Conservation (phyloP, 805 yeast genomes). For the Tetrapisispora namnaoensis region DNA sequence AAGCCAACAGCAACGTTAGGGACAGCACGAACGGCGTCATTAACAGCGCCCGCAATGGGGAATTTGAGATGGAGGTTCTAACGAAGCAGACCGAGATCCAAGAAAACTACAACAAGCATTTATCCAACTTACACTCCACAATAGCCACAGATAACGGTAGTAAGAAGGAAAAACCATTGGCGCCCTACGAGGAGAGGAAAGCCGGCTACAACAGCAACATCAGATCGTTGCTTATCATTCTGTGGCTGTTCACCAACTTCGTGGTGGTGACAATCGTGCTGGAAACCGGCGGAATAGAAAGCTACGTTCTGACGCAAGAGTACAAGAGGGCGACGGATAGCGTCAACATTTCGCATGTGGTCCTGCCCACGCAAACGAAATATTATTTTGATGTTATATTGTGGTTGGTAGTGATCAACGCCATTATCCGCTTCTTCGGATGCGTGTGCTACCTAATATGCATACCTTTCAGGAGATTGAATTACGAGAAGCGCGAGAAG, state of each 20-base stretch:
- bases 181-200: slow-evolving; percentile 42
- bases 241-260: slow-evolving; percentile 84
- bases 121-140: slow-evolving; percentile 40
- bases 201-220: slow-evolving; percentile 83
- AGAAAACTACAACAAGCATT: slow-evolving; percentile 54
- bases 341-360: slow-evolving; percentile 2
- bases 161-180: slow-evolving; percentile 18
- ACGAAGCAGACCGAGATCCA: slow-evolving; percentile 71
- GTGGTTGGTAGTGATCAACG: slow-evolving; percentile 90
- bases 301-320: slow-evolving; percentile 18
- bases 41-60: slow-evolving; percentile 54
- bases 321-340: slow-evolving; percentile 8
- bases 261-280: slow-evolving; percentile 73
- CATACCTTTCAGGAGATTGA: not conserved
- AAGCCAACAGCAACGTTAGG: slow-evolving; percentile 36
- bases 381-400: slow-evolving; percentile 73
- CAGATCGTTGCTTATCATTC: slow-evolving; percentile 76
- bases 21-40: slow-evolving; percentile 72
- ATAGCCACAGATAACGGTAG: slow-evolving; percentile 30
- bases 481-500: not conserved
- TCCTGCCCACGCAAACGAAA: slow-evolving; percentile 37
- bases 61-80: slow-evolving; percentile 61
- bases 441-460: slow-evolving; percentile 39
- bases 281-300: slow-evolving; percentile 69
- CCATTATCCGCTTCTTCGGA: slow-evolving; percentile 73